Percentiles rank a stretch among this genome's conserved stretches.
Conservation (phyloP, 257 asterid species). For the Jaltomata sinuosa region DNA sequence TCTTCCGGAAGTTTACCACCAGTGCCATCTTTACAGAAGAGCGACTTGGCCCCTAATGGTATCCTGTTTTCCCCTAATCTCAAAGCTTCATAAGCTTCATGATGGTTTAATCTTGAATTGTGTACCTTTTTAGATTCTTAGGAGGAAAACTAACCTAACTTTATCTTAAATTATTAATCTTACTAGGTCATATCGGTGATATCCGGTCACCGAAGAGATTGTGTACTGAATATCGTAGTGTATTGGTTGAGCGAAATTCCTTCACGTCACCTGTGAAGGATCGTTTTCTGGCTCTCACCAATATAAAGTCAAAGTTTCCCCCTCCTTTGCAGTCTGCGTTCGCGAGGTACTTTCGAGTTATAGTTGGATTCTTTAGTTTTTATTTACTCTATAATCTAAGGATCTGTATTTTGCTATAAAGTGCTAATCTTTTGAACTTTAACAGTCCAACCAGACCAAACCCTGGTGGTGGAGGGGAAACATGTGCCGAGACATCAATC, state of each 20-base stretch:
- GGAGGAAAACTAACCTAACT: background rate
- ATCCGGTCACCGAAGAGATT: slow-evolving; percentile 81
- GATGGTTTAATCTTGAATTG: background rate
- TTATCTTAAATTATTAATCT: background rate
- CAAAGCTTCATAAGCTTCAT: background rate
- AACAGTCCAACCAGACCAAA: slow-evolving; percentile 93
- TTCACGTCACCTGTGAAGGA: slow-evolving; percentile 97
- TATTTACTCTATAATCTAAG: background rate
- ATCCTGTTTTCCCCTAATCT: background rate
- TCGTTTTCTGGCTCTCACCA: slow-evolving; percentile 66
- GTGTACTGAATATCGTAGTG: slow-evolving; percentile 74
- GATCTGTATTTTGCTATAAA: background rate
- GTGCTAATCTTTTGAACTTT: slow-evolving; percentile 5
- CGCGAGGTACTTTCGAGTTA: slow-evolving; percentile 51
- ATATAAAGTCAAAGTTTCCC: slow-evolving; percentile 64
- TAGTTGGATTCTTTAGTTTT: slow-evolving; percentile 3
- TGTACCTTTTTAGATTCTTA: background rate
- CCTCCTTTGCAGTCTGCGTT: slow-evolving; percentile 91
- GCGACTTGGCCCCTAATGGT: slow-evolving; percentile 51
- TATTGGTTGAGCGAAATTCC: slow-evolving; percentile 83
- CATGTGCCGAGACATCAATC: slow-evolving; percentile 94
- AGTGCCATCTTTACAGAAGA: slow-evolving; percentile 40
- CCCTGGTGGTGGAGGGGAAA: slow-evolving; percentile 98
- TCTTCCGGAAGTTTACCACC: slow-evolving; percentile 42
- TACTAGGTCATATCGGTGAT: slow-evolving; percentile 72